Evolutionary conservation across 805 yeast species (phyloP), one percentile per base, ranked within the genome.

Genomic region (Helenozyma baotianmanensis): DNA sequence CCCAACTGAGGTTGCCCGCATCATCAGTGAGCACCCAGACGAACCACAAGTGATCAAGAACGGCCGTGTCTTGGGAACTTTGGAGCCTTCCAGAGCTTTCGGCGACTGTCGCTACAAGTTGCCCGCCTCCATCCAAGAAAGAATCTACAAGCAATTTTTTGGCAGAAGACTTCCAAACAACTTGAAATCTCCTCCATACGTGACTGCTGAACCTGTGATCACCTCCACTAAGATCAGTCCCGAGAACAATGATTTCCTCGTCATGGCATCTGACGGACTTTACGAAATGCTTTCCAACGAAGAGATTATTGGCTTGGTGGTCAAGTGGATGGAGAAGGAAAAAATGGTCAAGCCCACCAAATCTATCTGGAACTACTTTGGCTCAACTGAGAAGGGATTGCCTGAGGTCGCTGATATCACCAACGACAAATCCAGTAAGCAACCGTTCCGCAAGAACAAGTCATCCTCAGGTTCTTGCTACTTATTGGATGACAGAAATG

Each of bases 31-130:
- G 59, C 98, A 92, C 60, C 98, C 98, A 1, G 80, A 80, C 39
- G 97, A 90, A 59, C 82, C 86, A 21, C 78, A 80, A 31, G 95
- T 81, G 27, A 74, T 90, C 22, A 71, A 83, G 43, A 77, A 85
- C 41, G 98, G 97, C 4, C 76, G 98, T 50, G 84, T 92, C 9
- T 70, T 92, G 45, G 98, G 98, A 0, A 78, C 92, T 9, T 71
- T 92, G 42, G 97, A 92, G 59, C 98, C 98, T 10, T 78, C 96
- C 0, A 72, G 98, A 50, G 95, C 97, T 1, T 92, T 92, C 67
- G 98, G 98, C 29, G 98, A 92, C 58, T 95, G 96, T 38, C 74
- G 96, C 40, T 92, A 87, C 55, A 92, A 92, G 54, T 73, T 95
- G 69, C 76, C 88, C 54, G 80, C 48, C 40, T 77, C 80, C 14